These are phyloP conservation scores for Cystobasidiaceae sp. DNA, from an alignment of 1,284 basidiomycete species.

Conservation along the genomic window DNA sequence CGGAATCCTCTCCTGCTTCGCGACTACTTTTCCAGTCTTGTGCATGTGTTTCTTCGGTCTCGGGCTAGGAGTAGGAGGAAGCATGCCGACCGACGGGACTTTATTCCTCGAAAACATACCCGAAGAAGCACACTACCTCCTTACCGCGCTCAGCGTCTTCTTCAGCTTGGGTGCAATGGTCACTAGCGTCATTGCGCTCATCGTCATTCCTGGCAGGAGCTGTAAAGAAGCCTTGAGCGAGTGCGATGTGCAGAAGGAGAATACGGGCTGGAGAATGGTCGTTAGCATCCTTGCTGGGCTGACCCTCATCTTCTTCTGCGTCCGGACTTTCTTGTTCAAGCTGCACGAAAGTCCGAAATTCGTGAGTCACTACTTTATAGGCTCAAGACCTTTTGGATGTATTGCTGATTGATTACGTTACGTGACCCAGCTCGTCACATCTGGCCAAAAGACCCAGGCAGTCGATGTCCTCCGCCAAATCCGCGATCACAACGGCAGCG, in stretches of 20 bases:
- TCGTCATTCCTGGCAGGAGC: conserved; percentile 70
- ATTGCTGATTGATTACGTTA: not conserved
- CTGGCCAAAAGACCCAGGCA: conserved; percentile 74
- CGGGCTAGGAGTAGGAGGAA: conserved; percentile 83
- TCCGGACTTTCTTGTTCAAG: conserved; percentile 51
- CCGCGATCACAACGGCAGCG: conserved; percentile 71
- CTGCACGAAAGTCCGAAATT: conserved; percentile 77
- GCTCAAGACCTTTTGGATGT: not conserved
- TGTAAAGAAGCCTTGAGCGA: conserved; percentile 52
- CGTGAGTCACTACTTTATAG: conserved; percentile 53
- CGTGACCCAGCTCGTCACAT: conserved; percentile 59
- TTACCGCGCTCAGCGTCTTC: conserved; percentile 92
- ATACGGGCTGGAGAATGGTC: conserved; percentile 81
- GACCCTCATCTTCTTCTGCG: conserved; percentile 74
- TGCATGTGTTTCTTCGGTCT: conserved; percentile 78
- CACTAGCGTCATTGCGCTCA: conserved; percentile 67
- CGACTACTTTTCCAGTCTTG: conserved; percentile 64
- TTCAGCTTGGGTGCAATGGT: conserved; percentile 87
- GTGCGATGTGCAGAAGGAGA: conserved; percentile 64
- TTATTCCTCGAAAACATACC: conserved; percentile 92
- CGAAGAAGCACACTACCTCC: conserved; percentile 79
- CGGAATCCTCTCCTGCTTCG: conserved; percentile 72
- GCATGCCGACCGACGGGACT: conserved; percentile 95
- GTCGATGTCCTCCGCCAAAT: conserved; percentile 74
- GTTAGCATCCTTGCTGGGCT: conserved; percentile 66